Conservation (phyloP, 192 early-diverging fungal species). For the Cetraspora pellucida region DNA sequence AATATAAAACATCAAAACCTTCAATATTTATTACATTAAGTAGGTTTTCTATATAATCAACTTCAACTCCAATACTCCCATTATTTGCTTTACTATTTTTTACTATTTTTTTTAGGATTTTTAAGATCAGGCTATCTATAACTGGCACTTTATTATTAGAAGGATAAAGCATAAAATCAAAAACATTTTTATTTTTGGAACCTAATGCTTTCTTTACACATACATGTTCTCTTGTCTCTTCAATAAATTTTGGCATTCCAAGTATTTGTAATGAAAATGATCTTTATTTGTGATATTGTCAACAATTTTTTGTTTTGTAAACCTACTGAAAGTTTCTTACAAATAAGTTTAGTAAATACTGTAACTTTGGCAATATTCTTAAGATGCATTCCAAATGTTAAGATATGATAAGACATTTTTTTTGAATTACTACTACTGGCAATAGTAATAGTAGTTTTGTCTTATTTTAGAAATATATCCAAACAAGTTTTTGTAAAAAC, state of each 20-base stretch:
- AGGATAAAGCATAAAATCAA: conserved; percentile 9
- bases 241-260: not conserved
- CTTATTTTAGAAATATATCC: not conserved
- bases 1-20: conserved; percentile 19
- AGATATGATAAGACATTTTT: not conserved
- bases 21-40: not conserved
- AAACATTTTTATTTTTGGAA: not conserved
- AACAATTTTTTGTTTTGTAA: not conserved
- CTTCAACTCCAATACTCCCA: not conserved
- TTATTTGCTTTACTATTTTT: not conserved
- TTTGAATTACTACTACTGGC: not conserved
- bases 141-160: conserved; percentile 20
- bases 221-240: conserved; percentile 5
- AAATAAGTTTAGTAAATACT: not conserved
- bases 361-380: not conserved
- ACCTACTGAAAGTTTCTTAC: not conserved
- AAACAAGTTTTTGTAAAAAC: not conserved
- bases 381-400: not conserved
- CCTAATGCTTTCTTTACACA: conserved; percentile 2
- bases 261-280: conserved; percentile 3
- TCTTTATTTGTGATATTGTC: not conserved
- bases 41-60: conserved; percentile 3
- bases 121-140: conserved; percentile 18
- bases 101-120: not conserved
- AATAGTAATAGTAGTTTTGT: not conserved